Evolutionary conservation across 2,329 filamentous ascomycete species (phyloP).

Genomic region (Xylariomycetidae sp.): DNA sequence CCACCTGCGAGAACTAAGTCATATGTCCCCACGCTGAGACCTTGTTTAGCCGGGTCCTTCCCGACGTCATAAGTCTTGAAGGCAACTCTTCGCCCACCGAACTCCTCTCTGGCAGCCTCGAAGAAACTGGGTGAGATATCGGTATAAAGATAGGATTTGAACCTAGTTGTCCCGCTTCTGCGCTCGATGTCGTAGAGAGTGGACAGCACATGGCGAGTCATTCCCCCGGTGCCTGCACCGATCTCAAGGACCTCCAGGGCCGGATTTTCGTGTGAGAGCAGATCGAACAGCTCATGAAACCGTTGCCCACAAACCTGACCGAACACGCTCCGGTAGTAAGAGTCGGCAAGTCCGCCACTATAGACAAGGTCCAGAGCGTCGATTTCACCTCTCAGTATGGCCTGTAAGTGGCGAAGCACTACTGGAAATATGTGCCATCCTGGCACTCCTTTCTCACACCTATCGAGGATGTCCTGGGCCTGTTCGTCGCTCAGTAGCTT

Average conservation of each 20-base stretch:
- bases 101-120: slow-evolving; percentile 9
- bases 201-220: slow-evolving; percentile 25
- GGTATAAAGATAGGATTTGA: slow-evolving; percentile 32
- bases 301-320: slow-evolving; percentile 17
- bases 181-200: slow-evolving; percentile 16
- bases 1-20: slow-evolving; percentile 15
- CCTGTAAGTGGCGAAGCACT: not conserved
- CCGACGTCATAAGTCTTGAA: slow-evolving; percentile 14
- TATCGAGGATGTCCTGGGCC: not conserved
- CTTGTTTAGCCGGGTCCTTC: slow-evolving; percentile 8
- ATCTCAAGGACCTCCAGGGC: slow-evolving; percentile 33
- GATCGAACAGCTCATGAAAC: slow-evolving; percentile 7
- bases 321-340: slow-evolving; percentile 30
- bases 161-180: slow-evolving; percentile 14
- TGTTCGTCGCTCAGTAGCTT: not conserved
- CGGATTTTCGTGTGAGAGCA: slow-evolving; percentile 29
- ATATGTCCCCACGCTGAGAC: slow-evolving; percentile 7
- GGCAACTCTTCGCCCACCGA: slow-evolving; percentile 5
- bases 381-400: not conserved
- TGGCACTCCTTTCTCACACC: too few species aligned
- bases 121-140: slow-evolving; percentile 31
- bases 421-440: not conserved
- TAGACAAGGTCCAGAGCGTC: slow-evolving; percentile 27
- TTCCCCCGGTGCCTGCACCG: slow-evolving; percentile 34
- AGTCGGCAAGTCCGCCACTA: slow-evolving; percentile 27